These are phyloP conservation scores for Aureobasidium leucospermi DNA, from an alignment of 2,329 filamentous ascomycete species.

Conservation along the genomic window DNA sequence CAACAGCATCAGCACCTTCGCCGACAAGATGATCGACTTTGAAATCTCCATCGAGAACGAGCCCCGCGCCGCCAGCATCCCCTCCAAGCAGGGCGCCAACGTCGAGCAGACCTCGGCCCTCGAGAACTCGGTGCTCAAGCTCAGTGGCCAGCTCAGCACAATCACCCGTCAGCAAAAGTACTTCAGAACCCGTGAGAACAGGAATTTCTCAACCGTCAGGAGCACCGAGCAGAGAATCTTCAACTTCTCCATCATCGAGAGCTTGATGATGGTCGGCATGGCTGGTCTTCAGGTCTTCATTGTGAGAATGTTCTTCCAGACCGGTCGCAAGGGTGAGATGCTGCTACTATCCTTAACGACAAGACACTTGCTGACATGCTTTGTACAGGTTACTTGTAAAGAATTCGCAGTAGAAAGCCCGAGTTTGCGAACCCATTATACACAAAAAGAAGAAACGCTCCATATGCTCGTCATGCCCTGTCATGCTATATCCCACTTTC, in stretches of 20 bases:
- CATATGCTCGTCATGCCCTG: constrained; percentile 6
- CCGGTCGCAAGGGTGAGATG: constrained; percentile 55
- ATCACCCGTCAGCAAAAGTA: constrained; percentile 98
- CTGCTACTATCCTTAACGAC: not conserved
- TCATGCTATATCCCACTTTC: not conserved
- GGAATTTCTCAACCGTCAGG: constrained; percentile 95
- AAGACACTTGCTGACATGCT: not conserved
- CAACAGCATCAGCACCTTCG: constrained; percentile 96
- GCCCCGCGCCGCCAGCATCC: constrained; percentile 63
- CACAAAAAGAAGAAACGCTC: constrained; percentile 6
- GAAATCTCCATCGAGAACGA: constrained; percentile 97
- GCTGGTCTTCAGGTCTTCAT: constrained; percentile 94
- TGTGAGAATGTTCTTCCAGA: constrained; percentile 98
- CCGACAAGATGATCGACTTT: constrained; percentile 94
- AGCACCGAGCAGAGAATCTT: constrained; percentile 94
- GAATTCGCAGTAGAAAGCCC: not conserved
- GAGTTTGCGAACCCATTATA: not conserved
- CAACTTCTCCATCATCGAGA: constrained; percentile 94
- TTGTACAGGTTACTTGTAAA: constrained; percentile 12
- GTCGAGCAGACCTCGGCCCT: constrained; percentile 83
- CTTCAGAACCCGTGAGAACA: constrained; percentile 97
- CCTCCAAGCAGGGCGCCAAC: constrained; percentile 78
- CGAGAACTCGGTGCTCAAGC: constrained; percentile 91
- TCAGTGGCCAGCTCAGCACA: constrained; percentile 86
- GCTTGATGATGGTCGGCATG: constrained; percentile 87